phyloP scores from a whole-genome alignment of 140 eudicot species.

The Eryngium alpinum region DNA sequence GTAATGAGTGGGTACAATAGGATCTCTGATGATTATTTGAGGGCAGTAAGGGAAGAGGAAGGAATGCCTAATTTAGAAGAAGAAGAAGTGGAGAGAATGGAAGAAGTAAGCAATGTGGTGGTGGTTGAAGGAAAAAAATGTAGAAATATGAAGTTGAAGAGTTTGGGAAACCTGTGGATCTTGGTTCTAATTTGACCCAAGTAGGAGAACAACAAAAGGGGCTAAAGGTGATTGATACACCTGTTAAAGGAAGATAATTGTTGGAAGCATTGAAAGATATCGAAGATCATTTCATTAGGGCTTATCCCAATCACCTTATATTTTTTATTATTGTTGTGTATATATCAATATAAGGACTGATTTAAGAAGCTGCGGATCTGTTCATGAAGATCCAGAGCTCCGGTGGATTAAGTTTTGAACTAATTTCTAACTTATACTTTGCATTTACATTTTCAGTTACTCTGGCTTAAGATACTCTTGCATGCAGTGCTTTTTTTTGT shows the following conservation, averaged over 20 bases:
- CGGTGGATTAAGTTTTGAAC: no score
- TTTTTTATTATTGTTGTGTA: no score
- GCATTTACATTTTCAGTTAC: no score
- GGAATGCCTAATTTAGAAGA: conserved; percentile 95
- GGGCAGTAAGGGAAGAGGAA: conserved; percentile 88
- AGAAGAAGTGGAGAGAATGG: conserved; percentile 46
- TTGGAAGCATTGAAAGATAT: conserved; percentile 84
- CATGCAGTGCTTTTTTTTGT: no score
- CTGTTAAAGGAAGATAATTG: conserved; percentile 77
- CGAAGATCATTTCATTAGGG: conserved; percentile 78
- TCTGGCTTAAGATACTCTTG: no score
- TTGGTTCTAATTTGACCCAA: conserved; percentile 43
- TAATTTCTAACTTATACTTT: no score
- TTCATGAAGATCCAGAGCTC: no score
- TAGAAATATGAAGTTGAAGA: conserved; percentile 28
- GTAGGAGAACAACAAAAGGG: conserved; percentile 45
- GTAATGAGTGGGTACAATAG: conserved; percentile 49
- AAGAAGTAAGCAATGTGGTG: conserved; percentile 35
- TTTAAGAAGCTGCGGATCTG: no score
- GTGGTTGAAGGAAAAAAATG: conserved; percentile 27
- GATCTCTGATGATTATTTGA: conserved; percentile 71
- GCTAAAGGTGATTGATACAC: conserved; percentile 62
- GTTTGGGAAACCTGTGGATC: conserved; percentile 29
- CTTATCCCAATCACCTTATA: no score
- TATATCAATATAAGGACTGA: no score